phyloP scores from a whole-genome alignment of 169 alveolate species.

The Eimeria zaria region DNA sequence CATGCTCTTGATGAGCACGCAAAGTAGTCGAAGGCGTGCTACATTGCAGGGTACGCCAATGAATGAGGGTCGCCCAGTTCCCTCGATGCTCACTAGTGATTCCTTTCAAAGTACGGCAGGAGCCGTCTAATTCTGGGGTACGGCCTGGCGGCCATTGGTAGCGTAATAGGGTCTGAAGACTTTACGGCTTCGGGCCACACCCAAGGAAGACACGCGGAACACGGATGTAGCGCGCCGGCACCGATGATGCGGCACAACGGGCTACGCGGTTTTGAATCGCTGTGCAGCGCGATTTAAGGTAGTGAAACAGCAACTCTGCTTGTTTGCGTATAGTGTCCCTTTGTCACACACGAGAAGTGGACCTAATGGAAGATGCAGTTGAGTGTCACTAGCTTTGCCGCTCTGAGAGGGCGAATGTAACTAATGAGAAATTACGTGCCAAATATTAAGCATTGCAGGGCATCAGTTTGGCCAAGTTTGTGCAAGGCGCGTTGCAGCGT shows the following conservation, averaged over 20 bases:
- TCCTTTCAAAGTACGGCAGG: not conserved
- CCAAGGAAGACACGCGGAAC: not conserved
- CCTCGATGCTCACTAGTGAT: not conserved
- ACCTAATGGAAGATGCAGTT: not conserved
- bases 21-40: not conserved
- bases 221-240: not conserved
- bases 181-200: not conserved
- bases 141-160: not conserved
- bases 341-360: not conserved
- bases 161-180: not conserved
- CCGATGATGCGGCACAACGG: conserved; percentile 1
- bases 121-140: not conserved
- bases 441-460: not conserved
- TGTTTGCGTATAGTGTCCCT: not conserved
- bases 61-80: not conserved
- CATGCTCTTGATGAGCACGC: not conserved
- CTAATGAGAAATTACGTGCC: not conserved
- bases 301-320: not conserved
- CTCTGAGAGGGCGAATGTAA: not conserved
- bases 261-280: not conserved
- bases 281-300: not conserved
- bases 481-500: not conserved
- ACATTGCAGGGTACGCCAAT: not conserved
- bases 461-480: not conserved
- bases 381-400: not conserved